Evolutionary conservation across 2,329 filamentous ascomycete species (phyloP), one percentile per base, ranked within the genome.

Genomic region (Apiospora aurea): DNA sequence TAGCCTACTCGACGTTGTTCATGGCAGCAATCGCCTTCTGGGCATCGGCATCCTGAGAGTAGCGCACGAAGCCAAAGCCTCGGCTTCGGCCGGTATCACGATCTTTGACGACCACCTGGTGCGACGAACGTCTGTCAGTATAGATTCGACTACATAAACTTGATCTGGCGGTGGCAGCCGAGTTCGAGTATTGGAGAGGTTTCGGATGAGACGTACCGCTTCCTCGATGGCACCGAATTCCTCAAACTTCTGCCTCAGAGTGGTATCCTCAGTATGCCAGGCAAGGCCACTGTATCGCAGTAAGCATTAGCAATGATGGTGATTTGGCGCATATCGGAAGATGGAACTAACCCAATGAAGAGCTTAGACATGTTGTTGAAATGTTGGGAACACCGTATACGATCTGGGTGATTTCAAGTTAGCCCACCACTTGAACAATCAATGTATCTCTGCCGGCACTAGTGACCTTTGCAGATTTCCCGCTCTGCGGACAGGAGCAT

Each of bases 1-100:
- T 41, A 46, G 81, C 93, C 83, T 88, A 98, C 96, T 98, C 95
- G 78, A 94, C 87, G 81, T 95, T 95, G 87, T 96, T 96, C 94
- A 96, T 95, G 75, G 86, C 86, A 66, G 87, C 83, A 81, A 96
- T 96, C 61, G 94, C 94, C 76, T 88, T 88, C 79, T 95, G 91
- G 74, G 94, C 94, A 82, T 95, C 93, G 66, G 87, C 84, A 75
- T 95, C 94, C 75, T 91, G 90, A 69, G 90, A 85, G 85, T 96
- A 99, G 78, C 95, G 93, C 75, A 99, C 96, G 83, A 98, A 98
- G 67, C 96, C 96, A 82, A 98, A 99, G 73, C 96, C 96, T 83
- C 96, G 94, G 88, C 95, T 98, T 83, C 96, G 94, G 79, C 94
- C 94, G 80, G 96, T 98, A 81, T 98, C 96, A 80, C 95, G 94